Base-by-base conservation (phyloP, 768 basidiomycete genomes). In the Hortiboletus campestris region DNA sequence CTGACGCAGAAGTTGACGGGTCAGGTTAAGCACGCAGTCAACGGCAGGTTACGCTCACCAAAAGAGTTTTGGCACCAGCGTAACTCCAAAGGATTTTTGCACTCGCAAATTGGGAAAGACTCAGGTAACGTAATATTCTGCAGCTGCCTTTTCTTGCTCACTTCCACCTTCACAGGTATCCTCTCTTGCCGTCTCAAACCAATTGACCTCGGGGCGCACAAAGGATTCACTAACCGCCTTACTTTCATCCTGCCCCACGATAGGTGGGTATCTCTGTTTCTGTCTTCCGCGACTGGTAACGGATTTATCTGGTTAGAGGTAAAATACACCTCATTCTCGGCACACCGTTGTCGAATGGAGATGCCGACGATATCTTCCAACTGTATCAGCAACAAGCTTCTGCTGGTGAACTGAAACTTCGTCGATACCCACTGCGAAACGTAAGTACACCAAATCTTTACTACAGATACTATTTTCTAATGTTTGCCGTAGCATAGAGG, bases 371-470 rank as follows among this genome's bases (percentile, higher is more conserved):
- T 10, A 80, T 89, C 36, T 89, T 92, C 60, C 56, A 69, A 46
- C 67, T 80, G 22, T 93, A 91, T 68, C 90, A 93, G 67, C 65
- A 73, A 29, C 80, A 90, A 63, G 89, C 88, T 10, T 67, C 70
- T 12, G 62, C 73, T 2, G 85, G 85, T 13, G 68, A 66, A 22
- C 66, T 93, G 39, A 74, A 71, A 32, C 89, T 93, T 68, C 79
- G 85, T 49, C 77, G 90, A 55, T 90, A 85, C 80, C 89, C 89
- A 9, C 65, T 91, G 61, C 76, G 82, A 75, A 74, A 74, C 56
- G 90, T 91, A 62, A 72, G 61, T 25, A 47, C 52, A 35, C 46
- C 36, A 38, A 40, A 28, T 25, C 7, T 46, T 19, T 38, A 47
- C 53, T 34, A 56, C 29, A 2, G 6, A 25, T 25, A 53, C 34